Base-by-base conservation (phyloP, 176 grass and related monocot genomes). In the Guadua angustifolia region DNA sequence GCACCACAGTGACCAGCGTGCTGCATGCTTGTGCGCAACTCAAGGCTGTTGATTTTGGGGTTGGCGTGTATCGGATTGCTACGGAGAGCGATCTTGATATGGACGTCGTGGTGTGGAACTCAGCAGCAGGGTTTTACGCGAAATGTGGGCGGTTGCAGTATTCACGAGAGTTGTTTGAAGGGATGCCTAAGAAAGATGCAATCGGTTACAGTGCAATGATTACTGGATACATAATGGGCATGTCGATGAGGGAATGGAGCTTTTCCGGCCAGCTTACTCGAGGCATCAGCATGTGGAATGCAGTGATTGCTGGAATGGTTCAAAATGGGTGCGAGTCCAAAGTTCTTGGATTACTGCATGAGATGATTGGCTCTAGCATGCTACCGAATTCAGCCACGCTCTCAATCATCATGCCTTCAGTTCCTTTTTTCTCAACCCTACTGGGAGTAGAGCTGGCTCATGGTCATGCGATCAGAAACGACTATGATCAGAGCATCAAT, bases 191-290 rank as follows among this genome's bases (percentile, higher is more conserved):
- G 74, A 92, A 92, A 68, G 93, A 95, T 82, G 45, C 70, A 1
- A 52, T 95, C 65, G 92, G 78, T 78, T 95, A 90, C 79, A 90
- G 87, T 65, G 75, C 88, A 45, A 88, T 92, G 90, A 95, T 95
- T 36, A 74, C 90, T 73, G 93, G 88, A 29, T 29, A 29, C 29
- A 29, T 29, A 29, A 29, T 29, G 29, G 29, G 13, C 47, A 83
- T 80, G 82, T 92, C 8, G 9, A 58, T 18, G 53, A 72, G 60
- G 93, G 79, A 78, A 86, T 94, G 74, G 71, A 86, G 36, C 85
- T 95, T 79, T 92, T 92, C 76, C 51, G 51, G 43, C 74, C 22
- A 84, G 73, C 86, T 42, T 77, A 50, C 35, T 90, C 79, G 84
- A 14, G 82, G 77, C 38, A 87, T 82, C 65, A 88, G 72, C 69